A percentile compares a stretch with the other conserved stretches of the same genome.
Evolutionary conservation across 2,329 filamentous ascomycete genomes (phyloP).

Genomic region (Penicillium sp.): DNA sequence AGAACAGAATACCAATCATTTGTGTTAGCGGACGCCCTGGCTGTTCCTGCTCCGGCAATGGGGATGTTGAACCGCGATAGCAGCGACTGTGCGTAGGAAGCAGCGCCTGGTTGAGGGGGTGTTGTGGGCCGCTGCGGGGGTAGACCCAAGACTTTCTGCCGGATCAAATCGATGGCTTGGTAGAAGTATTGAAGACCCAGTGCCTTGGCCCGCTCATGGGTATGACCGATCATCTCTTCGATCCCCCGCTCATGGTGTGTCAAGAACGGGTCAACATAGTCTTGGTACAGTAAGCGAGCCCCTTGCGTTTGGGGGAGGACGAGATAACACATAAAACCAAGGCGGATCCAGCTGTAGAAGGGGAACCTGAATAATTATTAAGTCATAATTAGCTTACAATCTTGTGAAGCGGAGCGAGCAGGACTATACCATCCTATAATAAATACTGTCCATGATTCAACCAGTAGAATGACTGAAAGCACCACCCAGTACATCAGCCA

Average conservation of each 20-base stretch:
- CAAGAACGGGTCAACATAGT: constrained; percentile 84
- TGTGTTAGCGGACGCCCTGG: constrained; percentile 50
- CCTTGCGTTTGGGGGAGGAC: constrained; percentile 98
- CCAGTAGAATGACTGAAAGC: constrained; percentile 73
- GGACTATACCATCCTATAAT: constrained; percentile 70
- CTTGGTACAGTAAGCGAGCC: constrained; percentile 78
- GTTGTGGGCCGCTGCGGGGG: constrained; percentile 58
- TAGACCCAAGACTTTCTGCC: constrained; percentile 75
- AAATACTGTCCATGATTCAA: constrained; percentile 85
- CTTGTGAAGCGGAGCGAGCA: not conserved
- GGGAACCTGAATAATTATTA: constrained; percentile 62
- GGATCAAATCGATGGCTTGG: constrained; percentile 66
- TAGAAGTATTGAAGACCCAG: constrained; percentile 75
- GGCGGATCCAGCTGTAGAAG: constrained; percentile 88
- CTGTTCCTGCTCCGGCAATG: constrained; percentile 52
- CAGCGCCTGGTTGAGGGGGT: constrained; percentile 38
- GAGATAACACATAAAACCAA: constrained; percentile 85
- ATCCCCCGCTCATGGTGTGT: constrained; percentile 82
- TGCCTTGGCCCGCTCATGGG: constrained; percentile 73
- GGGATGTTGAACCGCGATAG: constrained; percentile 86
- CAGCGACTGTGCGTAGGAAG: constrained; percentile 72
- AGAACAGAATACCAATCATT: constrained; percentile 76
- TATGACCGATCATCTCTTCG: constrained; percentile 80
- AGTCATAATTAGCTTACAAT: constrained; percentile 5
- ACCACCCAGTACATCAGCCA: constrained; percentile 99